Evolutionary conservation across 306 rosid genomes (phyloP).

Genomic region (Glycine tomentella): DNA sequence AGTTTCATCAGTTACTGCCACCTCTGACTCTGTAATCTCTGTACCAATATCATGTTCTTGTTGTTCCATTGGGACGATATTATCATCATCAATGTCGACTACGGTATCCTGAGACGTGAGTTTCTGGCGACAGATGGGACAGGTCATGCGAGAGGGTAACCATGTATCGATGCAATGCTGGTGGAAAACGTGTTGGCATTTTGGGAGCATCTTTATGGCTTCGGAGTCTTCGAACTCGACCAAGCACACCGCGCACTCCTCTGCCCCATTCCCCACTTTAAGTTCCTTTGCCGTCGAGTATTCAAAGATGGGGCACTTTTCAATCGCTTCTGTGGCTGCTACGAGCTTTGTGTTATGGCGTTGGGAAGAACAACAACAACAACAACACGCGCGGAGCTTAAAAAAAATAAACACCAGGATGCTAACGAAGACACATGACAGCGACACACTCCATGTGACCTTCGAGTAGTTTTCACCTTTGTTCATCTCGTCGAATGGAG

Average conservation of each 20-base stretch:
- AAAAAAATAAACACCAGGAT: constrained; percentile 33
- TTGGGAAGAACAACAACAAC: too few relatives aligned
- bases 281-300: constrained; percentile 61
- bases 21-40: background rate
- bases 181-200: background rate
- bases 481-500: background rate
- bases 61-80: background rate
- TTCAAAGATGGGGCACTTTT: constrained; percentile 51
- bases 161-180: background rate
- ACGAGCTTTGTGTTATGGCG: background rate
- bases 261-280: constrained; percentile 49
- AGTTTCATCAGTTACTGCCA: background rate
- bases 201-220: background rate
- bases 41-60: background rate
- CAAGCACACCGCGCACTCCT: constrained; percentile 11
- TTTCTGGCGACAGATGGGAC: background rate
- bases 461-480: constrained; percentile 6
- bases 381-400: constrained; percentile 25
- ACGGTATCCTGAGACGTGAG: background rate
- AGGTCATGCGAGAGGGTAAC: background rate
- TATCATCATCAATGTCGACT: background rate
- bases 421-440: background rate
- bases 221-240: background rate
- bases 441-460: constrained; percentile 29
- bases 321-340: constrained; percentile 22